Evolutionary conservation across 1,284 basidiomycete genomes (phyloP).

Genomic region (Cystobasidium sp.): DNA sequence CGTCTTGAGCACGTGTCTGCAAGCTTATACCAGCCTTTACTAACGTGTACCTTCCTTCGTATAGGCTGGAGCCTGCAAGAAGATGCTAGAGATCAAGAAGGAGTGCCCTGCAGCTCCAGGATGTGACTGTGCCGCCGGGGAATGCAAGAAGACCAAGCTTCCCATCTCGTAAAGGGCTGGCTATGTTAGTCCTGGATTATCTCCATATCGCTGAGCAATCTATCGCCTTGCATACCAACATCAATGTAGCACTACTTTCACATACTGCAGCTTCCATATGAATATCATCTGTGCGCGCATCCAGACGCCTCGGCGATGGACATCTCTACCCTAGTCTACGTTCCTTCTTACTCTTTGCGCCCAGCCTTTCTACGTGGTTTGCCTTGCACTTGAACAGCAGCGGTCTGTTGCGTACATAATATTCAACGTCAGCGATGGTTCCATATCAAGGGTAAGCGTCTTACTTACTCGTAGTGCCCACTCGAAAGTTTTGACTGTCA

Average conservation of each 20-base stretch:
- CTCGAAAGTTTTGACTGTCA: slow-evolving; percentile 66
- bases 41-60: not conserved
- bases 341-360: not conserved
- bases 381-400: slow-evolving; percentile 30
- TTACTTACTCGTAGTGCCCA: slow-evolving; percentile 35
- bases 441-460: not conserved
- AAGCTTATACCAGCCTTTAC: not conserved
- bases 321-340: not conserved
- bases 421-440: not conserved
- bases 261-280: too few species aligned
- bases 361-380: slow-evolving; percentile 7
- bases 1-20: not conserved
- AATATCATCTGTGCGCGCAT: too few species aligned
- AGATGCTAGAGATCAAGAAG: slow-evolving; percentile 38
- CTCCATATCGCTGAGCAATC: too few species aligned
- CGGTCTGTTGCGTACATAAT: slow-evolving; percentile 4
- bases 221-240: not conserved
- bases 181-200: too few species aligned
- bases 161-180: slow-evolving; percentile 33
- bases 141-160: slow-evolving; percentile 38
- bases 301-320: not conserved
- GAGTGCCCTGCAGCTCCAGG: slow-evolving; percentile 12
- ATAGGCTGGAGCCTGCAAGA: slow-evolving; percentile 42
- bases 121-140: slow-evolving; percentile 39
- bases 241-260: not conserved